A percentile compares a stretch with the other conserved stretches of the same genome.
Conservation (phyloP, 2,329 filamentous ascomycete genomes). For the Aspergillus pseudoviridinutans region DNA sequence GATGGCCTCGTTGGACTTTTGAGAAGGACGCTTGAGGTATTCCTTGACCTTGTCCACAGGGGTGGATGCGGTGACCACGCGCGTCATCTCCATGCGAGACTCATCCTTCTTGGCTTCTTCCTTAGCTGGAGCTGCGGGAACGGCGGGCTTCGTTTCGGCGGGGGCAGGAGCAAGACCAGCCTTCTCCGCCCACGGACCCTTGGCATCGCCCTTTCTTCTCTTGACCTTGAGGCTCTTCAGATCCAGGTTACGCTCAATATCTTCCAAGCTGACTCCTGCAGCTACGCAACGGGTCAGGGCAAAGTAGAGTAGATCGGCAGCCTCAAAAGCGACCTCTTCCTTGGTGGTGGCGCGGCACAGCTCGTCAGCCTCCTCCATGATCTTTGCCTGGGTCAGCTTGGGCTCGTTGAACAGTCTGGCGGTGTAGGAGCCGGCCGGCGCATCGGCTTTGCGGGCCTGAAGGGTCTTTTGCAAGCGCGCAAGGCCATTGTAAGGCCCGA, state of each 20-base stretch:
- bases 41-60: constrained; percentile 63
- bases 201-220: constrained; percentile 87
- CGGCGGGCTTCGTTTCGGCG: constrained; percentile 7
- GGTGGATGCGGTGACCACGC: constrained; percentile 66
- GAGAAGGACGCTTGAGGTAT: constrained; percentile 81
- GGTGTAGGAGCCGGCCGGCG: constrained; percentile 88
- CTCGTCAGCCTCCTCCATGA: constrained; percentile 97
- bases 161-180: constrained; percentile 63
- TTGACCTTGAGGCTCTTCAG: constrained; percentile 95
- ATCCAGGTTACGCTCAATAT: constrained; percentile 89
- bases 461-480: constrained; percentile 84
- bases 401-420: constrained; percentile 87
- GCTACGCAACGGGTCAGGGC: constrained; percentile 84
- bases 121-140: constrained; percentile 1
- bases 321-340: constrained; percentile 86
- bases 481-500: constrained; percentile 78
- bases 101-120: constrained; percentile 47
- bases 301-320: constrained; percentile 94
- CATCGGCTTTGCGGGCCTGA: constrained; percentile 72
- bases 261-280: constrained; percentile 77
- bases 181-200: constrained; percentile 86
- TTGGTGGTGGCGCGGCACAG: constrained; percentile 80
- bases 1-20: constrained; percentile 91
- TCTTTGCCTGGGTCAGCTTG: constrained; percentile 87
- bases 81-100: constrained; percentile 74